Percentiles rank a stretch among this genome's conserved stretches.
Conservation (phyloP, 768 basidiomycete genomes). For the Kwoniella heveanensis region DNA sequence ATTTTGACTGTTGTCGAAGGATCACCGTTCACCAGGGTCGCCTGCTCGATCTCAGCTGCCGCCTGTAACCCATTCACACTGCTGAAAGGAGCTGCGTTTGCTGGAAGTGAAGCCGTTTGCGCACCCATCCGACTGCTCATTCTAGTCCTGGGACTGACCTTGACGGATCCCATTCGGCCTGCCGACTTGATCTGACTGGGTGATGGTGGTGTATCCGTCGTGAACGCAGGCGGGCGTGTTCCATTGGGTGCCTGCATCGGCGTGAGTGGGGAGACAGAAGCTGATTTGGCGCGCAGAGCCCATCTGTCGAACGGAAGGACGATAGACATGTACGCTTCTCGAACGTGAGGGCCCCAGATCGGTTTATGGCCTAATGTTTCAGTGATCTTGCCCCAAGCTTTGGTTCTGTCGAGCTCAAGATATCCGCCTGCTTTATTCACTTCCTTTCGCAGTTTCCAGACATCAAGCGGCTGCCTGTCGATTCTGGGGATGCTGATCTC, state of each 20-base stretch:
- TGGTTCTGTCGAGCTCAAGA: slow-evolving; percentile 69
- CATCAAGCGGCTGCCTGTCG: slow-evolving; percentile 86
- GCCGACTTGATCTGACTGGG: slow-evolving; percentile 21
- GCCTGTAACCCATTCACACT: slow-evolving; percentile 3
- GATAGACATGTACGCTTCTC: slow-evolving; percentile 84
- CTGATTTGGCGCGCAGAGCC: slow-evolving; percentile 63
- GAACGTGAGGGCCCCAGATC: slow-evolving; percentile 80
- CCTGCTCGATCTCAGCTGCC: slow-evolving; percentile 10
- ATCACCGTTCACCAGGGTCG: slow-evolving; percentile 6
- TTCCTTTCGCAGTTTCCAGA: slow-evolving; percentile 90
- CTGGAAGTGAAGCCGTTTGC: not conserved
- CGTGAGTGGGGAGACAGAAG: slow-evolving; percentile 40
- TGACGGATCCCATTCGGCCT: slow-evolving; percentile 23
- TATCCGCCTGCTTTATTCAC: slow-evolving; percentile 87
- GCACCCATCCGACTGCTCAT: slow-evolving; percentile 25
- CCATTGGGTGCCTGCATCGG: slow-evolving; percentile 25
- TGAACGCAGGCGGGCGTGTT: slow-evolving; percentile 31
- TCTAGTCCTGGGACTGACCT: slow-evolving; percentile 23
- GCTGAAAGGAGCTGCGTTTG: not conserved
- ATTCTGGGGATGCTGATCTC: slow-evolving; percentile 91
- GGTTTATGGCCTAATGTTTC: slow-evolving; percentile 79
- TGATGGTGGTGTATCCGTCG: slow-evolving; percentile 27
- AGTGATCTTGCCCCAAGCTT: slow-evolving; percentile 87
- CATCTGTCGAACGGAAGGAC: slow-evolving; percentile 96
- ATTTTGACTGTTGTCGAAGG: slow-evolving; percentile 28